A percentile compares a stretch with the other conserved stretches of the same genome.
phyloP scores from a whole-genome alignment of 306 rosid species.

The Vigna unguiculata region DNA sequence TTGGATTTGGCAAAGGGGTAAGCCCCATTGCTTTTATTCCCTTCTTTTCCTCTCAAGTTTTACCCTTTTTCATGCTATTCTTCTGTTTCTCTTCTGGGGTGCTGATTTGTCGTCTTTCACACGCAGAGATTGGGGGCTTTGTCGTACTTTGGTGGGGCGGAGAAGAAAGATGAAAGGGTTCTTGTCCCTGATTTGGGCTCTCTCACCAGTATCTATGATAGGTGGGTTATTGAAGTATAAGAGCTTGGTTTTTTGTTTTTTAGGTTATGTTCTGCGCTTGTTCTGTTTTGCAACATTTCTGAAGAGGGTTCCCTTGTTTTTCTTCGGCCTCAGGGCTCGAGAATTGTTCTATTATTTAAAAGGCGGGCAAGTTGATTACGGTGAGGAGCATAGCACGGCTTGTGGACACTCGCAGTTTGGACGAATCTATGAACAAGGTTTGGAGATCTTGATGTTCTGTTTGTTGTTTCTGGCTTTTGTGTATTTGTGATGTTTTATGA shows the following conservation, averaged over 20 bases:
- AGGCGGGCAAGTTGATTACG: conserved; percentile 96
- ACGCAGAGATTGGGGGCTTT: conserved; percentile 82
- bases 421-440: conserved; percentile 80
- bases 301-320: conserved; percentile 2
- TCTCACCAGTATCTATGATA: conserved; percentile 83
- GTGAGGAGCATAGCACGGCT: conserved; percentile 90
- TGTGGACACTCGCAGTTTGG: conserved; percentile 91
- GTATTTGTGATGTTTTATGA: background rate
- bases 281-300: background rate
- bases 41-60: conserved; percentile 6
- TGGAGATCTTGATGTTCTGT: conserved; percentile 37
- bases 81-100: background rate
- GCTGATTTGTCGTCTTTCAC: background rate
- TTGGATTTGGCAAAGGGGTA: conserved; percentile 99
- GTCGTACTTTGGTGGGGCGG: conserved; percentile 96
- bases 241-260: background rate
- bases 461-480: conserved; percentile 17
- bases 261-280: background rate
- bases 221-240: conserved; percentile 52
- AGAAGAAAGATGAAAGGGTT: conserved; percentile 94
- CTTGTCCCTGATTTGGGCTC: conserved; percentile 99
- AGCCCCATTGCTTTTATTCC: background rate
- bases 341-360: conserved; percentile 95
- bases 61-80: background rate
- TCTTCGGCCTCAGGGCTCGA: conserved; percentile 69